Percentiles rank a stretch among this genome's conserved stretches.
Evolutionary conservation across 1,139 yeast species (phyloP).

Genomic region (Taphrina sp.): DNA sequence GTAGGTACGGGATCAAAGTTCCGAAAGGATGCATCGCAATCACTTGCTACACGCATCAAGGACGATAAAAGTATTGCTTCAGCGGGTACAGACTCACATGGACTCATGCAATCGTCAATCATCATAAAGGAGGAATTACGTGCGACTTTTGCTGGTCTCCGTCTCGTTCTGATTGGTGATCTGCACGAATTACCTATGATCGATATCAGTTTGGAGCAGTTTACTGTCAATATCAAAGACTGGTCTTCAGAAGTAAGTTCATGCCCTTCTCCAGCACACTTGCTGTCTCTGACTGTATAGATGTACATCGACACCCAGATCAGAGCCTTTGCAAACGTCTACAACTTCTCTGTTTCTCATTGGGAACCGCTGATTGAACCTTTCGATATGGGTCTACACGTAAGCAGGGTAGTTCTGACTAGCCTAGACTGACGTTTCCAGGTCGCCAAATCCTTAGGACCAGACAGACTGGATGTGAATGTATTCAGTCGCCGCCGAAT

Average conservation of each 20-base stretch:
- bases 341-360: conserved; percentile 84
- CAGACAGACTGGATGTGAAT: conserved; percentile 57
- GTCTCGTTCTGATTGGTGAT: conserved; percentile 88
- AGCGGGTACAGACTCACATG: background rate
- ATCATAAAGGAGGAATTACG: conserved; percentile 58
- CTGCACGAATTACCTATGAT: conserved; percentile 89
- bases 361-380: conserved; percentile 97
- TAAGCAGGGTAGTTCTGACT: conserved; percentile 49
- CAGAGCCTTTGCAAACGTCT: conserved; percentile 72
- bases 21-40: conserved; percentile 4
- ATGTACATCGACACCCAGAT: conserved; percentile 67
- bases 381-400: conserved; percentile 77
- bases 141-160: conserved; percentile 73
- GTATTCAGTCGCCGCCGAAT: conserved; percentile 71
- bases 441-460: conserved; percentile 39
- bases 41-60: conserved; percentile 24
- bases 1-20: conserved; percentile 6
- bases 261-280: background rate
- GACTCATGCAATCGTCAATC: conserved; percentile 31
- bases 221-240: conserved; percentile 67
- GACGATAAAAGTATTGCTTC: background rate
- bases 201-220: conserved; percentile 75
- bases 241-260: conserved; percentile 72
- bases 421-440: conserved; percentile 22
- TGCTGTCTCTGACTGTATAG: conserved; percentile 38